Base-by-base conservation (phyloP, 1,139 yeast genomes). In the Meyerozyma sp. region DNA sequence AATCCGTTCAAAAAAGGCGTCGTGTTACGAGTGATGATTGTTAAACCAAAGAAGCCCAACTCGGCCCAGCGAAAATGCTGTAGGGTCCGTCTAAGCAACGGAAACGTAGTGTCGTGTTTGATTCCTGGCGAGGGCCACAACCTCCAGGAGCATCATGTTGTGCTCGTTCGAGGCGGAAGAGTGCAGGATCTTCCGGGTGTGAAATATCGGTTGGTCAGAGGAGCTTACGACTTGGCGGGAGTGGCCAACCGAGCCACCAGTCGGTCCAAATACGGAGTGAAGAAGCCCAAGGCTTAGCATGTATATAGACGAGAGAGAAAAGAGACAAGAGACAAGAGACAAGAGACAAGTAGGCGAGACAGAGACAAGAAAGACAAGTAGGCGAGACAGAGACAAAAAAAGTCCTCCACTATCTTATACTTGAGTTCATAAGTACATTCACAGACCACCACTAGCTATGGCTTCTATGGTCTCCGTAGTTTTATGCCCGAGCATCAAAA, bases 81-180 rank as follows among this genome's bases (percentile, higher is more conserved):
- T 54, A 84, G 98, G 72, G 98, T 94, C 26, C 79, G 96, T 65
- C 75, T 94, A 49, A 81, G 95, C 16, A 93, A 88, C 58, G 98
- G 98, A 29, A 84, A 83, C 53, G 84, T 87, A 42, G 79, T 93
- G 16, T 84, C 95, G 42, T 96, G 97, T 3, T 90, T 91, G 63
- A 93, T 94, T 47, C 97, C 98, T 10, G 99, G 99, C 45, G 98
- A 93, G 61, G 98, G 99, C 21, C 98, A 94, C 66, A 93, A 93
- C 59, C 93, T 95, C 36, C 98, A 93, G 69, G 99, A 94, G 66
- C 99, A 94, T 68, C 89, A 95, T 59, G 95, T 93, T 44, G 98
- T 94, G 2, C 79, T 84, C 45, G 95, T 94, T 2, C 81, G 98
- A 64, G 99, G 99, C 23, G 99, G 98, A 14, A 82, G 97, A 75